These are phyloP conservation scores for Cladorrhinum sp. DNA, from an alignment of 2,329 filamentous ascomycete genomes.

Conservation along the genomic window DNA sequence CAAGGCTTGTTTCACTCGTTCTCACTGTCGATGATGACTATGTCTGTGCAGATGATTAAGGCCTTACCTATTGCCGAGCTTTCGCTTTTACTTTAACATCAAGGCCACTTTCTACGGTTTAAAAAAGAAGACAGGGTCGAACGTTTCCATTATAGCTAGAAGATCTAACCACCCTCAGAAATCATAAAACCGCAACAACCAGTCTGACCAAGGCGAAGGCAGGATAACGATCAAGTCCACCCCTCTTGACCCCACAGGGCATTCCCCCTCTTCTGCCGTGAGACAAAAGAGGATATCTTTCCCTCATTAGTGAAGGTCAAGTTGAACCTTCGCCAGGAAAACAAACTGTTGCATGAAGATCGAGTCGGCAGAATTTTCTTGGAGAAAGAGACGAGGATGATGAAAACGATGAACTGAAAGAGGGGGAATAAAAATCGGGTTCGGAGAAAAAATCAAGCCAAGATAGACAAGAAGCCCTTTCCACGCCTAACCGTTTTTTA, in stretches of 20 bases:
- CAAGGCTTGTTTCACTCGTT: too few species aligned
- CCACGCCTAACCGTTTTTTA: slow-evolving; percentile 22
- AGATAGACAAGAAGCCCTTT: slow-evolving; percentile 20
- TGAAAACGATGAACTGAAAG: not conserved
- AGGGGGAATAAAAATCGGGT: slow-evolving; percentile 18
- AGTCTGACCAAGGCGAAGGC: slow-evolving; percentile 33
- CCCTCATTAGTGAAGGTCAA: slow-evolving; percentile 89
- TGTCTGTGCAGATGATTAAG: too few species aligned
- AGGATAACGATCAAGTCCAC: slow-evolving; percentile 87
- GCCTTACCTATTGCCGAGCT: not conserved
- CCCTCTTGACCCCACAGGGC: slow-evolving; percentile 89
- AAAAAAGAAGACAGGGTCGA: not conserved
- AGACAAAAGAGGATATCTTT: slow-evolving; percentile 79
- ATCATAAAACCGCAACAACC: not conserved
- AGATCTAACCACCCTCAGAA: slow-evolving; percentile 11
- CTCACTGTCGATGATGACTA: too few species aligned
- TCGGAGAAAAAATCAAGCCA: slow-evolving; percentile 21
- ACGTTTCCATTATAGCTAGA: slow-evolving; percentile 9
- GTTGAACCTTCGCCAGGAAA: slow-evolving; percentile 44
- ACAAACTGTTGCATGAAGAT: slow-evolving; percentile 23
- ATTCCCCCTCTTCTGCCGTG: slow-evolving; percentile 70
- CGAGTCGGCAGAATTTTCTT: slow-evolving; percentile 16
- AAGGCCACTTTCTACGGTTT: not conserved
- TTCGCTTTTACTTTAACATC: not conserved
- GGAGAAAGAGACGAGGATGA: slow-evolving; percentile 18